Percentiles rank a stretch among this genome's conserved stretches.
Evolutionary conservation across 202 grass and related monocot species (phyloP).

Genomic region (Musa balbisiana): DNA sequence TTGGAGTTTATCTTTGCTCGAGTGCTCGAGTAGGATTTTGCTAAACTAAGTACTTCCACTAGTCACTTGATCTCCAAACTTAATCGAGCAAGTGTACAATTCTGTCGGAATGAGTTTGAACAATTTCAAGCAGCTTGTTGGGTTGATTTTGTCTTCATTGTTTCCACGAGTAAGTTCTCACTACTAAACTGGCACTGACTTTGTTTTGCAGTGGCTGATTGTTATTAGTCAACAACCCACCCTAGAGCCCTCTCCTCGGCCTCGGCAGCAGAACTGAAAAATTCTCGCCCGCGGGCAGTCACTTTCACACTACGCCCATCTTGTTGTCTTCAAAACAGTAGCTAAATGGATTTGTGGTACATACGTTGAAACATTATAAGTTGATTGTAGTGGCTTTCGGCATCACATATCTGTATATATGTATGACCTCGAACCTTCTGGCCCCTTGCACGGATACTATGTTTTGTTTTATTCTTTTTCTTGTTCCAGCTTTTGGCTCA

Average conservation of each 20-base stretch:
- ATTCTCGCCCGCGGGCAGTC: not conserved
- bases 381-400: slow-evolving; percentile 16
- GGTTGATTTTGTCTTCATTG: not conserved
- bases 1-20: not conserved
- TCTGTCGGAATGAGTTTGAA: too few species aligned
- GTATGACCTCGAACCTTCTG: slow-evolving; percentile 24
- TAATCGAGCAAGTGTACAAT: not conserved
- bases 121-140: not conserved
- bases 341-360: slow-evolving; percentile 32
- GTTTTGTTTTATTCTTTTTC: not conserved
- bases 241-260: not conserved
- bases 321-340: slow-evolving; percentile 28
- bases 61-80: not conserved
- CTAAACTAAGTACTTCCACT: not conserved
- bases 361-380: slow-evolving; percentile 30
- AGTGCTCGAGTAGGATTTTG: not conserved
- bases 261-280: not conserved
- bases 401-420: slow-evolving; percentile 43
- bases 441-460: not conserved
- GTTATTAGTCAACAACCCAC: not conserved
- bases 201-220: not conserved
- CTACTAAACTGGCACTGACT: not conserved
- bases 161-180: not conserved
- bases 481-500: not conserved
- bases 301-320: not conserved